phyloP scores from a whole-genome alignment of 83 land plant genomes.

The Diphasiastrum complanatum region DNA sequence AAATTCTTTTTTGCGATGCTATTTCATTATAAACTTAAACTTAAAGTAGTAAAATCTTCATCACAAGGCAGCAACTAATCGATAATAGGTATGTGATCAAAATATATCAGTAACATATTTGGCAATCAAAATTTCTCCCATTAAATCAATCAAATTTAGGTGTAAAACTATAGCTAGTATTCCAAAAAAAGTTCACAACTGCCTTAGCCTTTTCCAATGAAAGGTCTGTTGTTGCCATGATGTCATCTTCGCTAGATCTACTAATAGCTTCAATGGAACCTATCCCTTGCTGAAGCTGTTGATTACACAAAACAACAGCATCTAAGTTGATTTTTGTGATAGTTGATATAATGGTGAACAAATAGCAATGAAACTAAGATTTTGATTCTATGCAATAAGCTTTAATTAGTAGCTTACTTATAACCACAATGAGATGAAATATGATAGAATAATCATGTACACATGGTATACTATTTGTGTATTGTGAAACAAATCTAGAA shows the following conservation, averaged over 20 bases:
- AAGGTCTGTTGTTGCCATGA: constrained; percentile 69
- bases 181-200: constrained; percentile 54
- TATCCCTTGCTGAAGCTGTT: constrained; percentile 60
- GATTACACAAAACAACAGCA: not conserved
- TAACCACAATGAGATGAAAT: not conserved
- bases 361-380: too few species aligned
- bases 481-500: not conserved
- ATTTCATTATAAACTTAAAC: too few species aligned
- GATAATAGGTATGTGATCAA: too few species aligned
- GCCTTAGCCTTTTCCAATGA: constrained; percentile 59
- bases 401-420: not conserved
- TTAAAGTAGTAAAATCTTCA: too few species aligned
- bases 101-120: too few species aligned
- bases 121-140: too few species aligned
- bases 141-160: too few species aligned
- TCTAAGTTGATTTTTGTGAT: not conserved
- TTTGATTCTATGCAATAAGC: not conserved
- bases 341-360: not conserved
- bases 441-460: not conserved
- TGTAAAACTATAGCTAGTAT: constrained; percentile 43
- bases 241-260: constrained; percentile 45
- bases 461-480: not conserved
- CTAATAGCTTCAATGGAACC: constrained; percentile 78
- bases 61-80: too few species aligned
- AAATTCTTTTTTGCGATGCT: too few species aligned